A percentile compares a stretch with the other conserved stretches of the same genome.
phyloP scores from a whole-genome alignment of 1,284 basidiomycete species.

The Microbotryum saponariae region DNA sequence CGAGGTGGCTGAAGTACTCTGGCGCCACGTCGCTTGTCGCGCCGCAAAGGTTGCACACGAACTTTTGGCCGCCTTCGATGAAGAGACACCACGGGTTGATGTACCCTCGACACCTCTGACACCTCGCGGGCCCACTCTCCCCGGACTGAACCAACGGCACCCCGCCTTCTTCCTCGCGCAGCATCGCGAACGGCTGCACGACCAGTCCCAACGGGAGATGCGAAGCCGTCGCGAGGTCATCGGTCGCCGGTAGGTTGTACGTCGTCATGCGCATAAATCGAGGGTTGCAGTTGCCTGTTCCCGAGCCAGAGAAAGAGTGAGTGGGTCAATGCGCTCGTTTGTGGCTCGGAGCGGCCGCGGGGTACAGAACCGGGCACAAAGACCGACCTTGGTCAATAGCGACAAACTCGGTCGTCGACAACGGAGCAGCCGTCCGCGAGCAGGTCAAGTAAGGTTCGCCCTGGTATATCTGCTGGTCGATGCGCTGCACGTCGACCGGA shows the following conservation, averaged over 20 bases:
- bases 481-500: slow-evolving; percentile 72
- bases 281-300: slow-evolving; percentile 59
- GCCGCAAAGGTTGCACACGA: slow-evolving; percentile 88
- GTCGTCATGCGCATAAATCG: slow-evolving; percentile 59
- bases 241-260: slow-evolving; percentile 67
- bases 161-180: slow-evolving; percentile 60
- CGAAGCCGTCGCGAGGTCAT: slow-evolving; percentile 71
- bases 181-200: slow-evolving; percentile 83
- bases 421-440: slow-evolving; percentile 65
- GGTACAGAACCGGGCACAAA: background rate
- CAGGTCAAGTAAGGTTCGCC: slow-evolving; percentile 62
- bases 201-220: slow-evolving; percentile 76
- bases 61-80: slow-evolving; percentile 73
- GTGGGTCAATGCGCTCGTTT: background rate
- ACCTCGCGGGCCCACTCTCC: slow-evolving; percentile 73
- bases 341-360: background rate
- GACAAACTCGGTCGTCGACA: slow-evolving; percentile 78
- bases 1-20: slow-evolving; percentile 81
- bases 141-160: slow-evolving; percentile 63
- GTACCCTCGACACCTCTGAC: slow-evolving; percentile 78
- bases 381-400: slow-evolving; percentile 82
- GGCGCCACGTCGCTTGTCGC: slow-evolving; percentile 68
- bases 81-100: slow-evolving; percentile 93
- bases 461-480: slow-evolving; percentile 55
- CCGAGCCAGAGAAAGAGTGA: background rate